A percentile compares a stretch with the other conserved stretches of the same genome.
Evolutionary conservation across 805 yeast genomes (phyloP).

Genomic region (Zygosaccharomyces gambellarensis): DNA sequence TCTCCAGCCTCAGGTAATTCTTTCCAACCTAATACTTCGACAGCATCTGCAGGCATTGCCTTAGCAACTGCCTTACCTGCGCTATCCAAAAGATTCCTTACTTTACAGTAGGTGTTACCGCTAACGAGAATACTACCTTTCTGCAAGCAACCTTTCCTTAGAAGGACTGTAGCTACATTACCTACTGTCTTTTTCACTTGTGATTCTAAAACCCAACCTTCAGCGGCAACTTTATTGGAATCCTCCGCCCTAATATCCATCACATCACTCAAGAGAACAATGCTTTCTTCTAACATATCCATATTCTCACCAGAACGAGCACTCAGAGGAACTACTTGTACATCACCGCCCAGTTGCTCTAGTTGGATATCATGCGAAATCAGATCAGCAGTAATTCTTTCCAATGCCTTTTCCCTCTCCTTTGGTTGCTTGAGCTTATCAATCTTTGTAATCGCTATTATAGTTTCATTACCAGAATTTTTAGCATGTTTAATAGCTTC

Average conservation of each 20-base stretch:
- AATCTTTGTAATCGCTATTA: slow-evolving; percentile 90
- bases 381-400: slow-evolving; percentile 72
- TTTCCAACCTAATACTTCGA: slow-evolving; percentile 91
- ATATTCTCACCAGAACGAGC: slow-evolving; percentile 88
- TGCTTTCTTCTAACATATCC: slow-evolving; percentile 84
- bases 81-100: slow-evolving; percentile 73
- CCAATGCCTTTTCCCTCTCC: slow-evolving; percentile 56
- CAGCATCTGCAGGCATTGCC: slow-evolving; percentile 87
- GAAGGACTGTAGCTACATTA: slow-evolving; percentile 75
- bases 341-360: slow-evolving; percentile 93
- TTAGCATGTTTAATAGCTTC: slow-evolving; percentile 94
- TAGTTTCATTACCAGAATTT: slow-evolving; percentile 44
- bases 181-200: slow-evolving; percentile 80
- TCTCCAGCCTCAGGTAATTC: slow-evolving; percentile 91
- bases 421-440: slow-evolving; percentile 51
- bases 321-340: slow-evolving; percentile 81
- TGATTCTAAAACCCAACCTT: slow-evolving; percentile 90
- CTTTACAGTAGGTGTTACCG: slow-evolving; percentile 82
- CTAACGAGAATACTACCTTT: slow-evolving; percentile 75
- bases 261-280: slow-evolving; percentile 77
- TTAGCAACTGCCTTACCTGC: slow-evolving; percentile 53
- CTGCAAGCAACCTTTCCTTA: slow-evolving; percentile 71
- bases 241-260: slow-evolving; percentile 66
- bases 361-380: slow-evolving; percentile 73
- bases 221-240: slow-evolving; percentile 43